Conservation (phyloP, 2,329 filamentous ascomycete species). For the Graphilbum fragrans region DNA sequence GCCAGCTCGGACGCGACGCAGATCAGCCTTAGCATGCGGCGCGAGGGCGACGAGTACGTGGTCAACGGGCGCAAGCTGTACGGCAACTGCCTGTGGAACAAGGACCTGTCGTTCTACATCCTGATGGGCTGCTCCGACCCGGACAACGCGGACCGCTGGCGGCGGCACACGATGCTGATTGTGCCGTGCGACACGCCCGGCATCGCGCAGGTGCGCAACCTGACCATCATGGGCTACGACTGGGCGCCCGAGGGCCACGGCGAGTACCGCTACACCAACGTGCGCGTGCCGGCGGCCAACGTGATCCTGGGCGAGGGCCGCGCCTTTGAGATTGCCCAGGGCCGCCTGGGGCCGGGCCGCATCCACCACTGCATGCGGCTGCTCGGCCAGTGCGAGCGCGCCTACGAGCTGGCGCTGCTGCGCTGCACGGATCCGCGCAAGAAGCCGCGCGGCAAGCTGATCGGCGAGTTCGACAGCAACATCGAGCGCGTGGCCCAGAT, state of each 20-base stretch:
- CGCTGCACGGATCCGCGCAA: slow-evolving; percentile 86
- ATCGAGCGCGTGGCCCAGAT: slow-evolving; percentile 89
- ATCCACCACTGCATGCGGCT: slow-evolving; percentile 97
- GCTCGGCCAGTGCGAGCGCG: slow-evolving; percentile 81
- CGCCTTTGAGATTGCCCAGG: slow-evolving; percentile 97
- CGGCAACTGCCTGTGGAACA: slow-evolving; percentile 90
- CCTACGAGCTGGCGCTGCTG: slow-evolving; percentile 87
- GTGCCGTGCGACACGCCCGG: slow-evolving; percentile 72
- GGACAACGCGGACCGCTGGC: slow-evolving; percentile 64
- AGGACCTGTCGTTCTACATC: slow-evolving; percentile 82
- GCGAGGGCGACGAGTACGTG: slow-evolving; percentile 82
- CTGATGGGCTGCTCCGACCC: slow-evolving; percentile 91
- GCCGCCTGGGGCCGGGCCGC: slow-evolving; percentile 84
- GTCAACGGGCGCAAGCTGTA: slow-evolving; percentile 98
- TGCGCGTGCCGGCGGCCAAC: slow-evolving; percentile 71
- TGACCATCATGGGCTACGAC: slow-evolving; percentile 89
- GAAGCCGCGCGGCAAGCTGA: no score
- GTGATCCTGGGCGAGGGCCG: slow-evolving; percentile 86
- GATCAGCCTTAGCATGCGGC: slow-evolving; percentile 71
- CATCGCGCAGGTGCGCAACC: slow-evolving; percentile 86
- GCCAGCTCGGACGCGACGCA: slow-evolving; percentile 89
- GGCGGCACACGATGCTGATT: slow-evolving; percentile 84
- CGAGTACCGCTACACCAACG: slow-evolving; percentile 79
- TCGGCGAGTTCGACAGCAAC: no score
- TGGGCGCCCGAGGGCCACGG: slow-evolving; percentile 95